A percentile compares a stretch with the other conserved stretches of the same genome.
phyloP scores from a whole-genome alignment of 345 rosid genomes.

The Iberis pinnata region DNA sequence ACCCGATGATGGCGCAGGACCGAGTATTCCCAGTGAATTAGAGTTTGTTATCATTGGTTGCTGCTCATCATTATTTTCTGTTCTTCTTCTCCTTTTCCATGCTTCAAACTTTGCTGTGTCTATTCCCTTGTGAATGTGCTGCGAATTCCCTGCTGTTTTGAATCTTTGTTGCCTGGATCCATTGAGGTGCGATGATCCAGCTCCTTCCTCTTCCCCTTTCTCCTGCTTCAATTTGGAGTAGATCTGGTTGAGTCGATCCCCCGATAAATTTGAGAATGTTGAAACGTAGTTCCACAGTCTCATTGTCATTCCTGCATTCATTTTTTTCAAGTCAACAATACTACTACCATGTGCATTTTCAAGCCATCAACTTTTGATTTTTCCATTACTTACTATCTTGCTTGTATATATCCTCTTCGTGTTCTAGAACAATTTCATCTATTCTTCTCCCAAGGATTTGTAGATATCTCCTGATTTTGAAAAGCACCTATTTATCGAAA shows the following conservation, averaged over 20 bases:
- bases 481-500: slow-evolving; percentile 63
- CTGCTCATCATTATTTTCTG: slow-evolving; percentile 38
- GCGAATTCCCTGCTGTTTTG: slow-evolving; percentile 38
- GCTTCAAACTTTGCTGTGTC: slow-evolving; percentile 77
- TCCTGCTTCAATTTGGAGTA: slow-evolving; percentile 85
- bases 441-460: slow-evolving; percentile 85
- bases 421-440: slow-evolving; percentile 68
- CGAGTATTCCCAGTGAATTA: slow-evolving; percentile 83
- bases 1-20: slow-evolving; percentile 82
- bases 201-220: slow-evolving; percentile 65
- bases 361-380: background rate
- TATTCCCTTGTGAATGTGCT: slow-evolving; percentile 48
- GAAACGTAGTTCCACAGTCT: slow-evolving; percentile 96
- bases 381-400: slow-evolving; percentile 68
- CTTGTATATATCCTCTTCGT: slow-evolving; percentile 60
- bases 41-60: slow-evolving; percentile 51
- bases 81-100: slow-evolving; percentile 81
- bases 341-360: too few species aligned
- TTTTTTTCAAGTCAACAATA: background rate
- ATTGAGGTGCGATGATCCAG: slow-evolving; percentile 61
- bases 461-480: slow-evolving; percentile 81
- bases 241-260: slow-evolving; percentile 79
- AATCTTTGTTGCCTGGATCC: slow-evolving; percentile 53
- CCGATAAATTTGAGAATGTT: slow-evolving; percentile 83
- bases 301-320: slow-evolving; percentile 67